Evolutionary conservation across 371 early-diverging fungal species (phyloP).

Genomic region (Mucor saturninus): DNA sequence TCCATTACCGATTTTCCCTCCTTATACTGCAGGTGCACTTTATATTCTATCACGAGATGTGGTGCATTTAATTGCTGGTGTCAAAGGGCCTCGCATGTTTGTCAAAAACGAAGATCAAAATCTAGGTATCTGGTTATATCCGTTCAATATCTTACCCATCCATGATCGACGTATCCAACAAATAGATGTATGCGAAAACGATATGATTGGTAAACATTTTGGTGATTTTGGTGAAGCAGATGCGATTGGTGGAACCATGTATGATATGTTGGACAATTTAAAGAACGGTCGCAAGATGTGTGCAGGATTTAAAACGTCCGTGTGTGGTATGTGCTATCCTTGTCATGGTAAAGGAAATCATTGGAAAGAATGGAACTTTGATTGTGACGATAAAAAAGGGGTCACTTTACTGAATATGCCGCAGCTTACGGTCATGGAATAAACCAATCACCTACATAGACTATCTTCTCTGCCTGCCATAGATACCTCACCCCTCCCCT

Average conservation of each 20-base stretch:
- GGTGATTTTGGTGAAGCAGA: conserved; percentile 57
- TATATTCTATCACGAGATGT: conserved; percentile 63
- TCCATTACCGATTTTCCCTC: conserved; percentile 57
- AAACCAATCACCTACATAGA: neutral
- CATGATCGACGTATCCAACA: conserved; percentile 65
- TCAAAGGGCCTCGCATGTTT: conserved; percentile 58
- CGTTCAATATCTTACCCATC: conserved; percentile 60
- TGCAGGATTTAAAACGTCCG: conserved; percentile 40
- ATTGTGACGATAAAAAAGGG: conserved; percentile 61
- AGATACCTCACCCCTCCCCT: no score
- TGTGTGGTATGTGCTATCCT: conserved; percentile 64
- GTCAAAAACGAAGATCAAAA: conserved; percentile 65
- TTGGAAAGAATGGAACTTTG: conserved; percentile 65
- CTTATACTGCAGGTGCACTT: conserved; percentile 64
- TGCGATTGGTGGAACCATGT: conserved; percentile 63
- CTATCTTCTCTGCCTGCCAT: no score
- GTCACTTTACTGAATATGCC: conserved; percentile 50
- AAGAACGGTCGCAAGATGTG: conserved; percentile 51
- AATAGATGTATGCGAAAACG: conserved; percentile 67
- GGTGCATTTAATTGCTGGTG: conserved; percentile 55
- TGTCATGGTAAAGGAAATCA: conserved; percentile 62
- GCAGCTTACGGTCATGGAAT: conserved; percentile 44
- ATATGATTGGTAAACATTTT: conserved; percentile 68
- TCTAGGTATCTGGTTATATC: conserved; percentile 65
- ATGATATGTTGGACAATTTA: conserved; percentile 59